Evolutionary conservation across 805 yeast genomes (phyloP), one percentile per base, ranked within the genome.

Genomic region (Grigorovia transvaalensis): DNA sequence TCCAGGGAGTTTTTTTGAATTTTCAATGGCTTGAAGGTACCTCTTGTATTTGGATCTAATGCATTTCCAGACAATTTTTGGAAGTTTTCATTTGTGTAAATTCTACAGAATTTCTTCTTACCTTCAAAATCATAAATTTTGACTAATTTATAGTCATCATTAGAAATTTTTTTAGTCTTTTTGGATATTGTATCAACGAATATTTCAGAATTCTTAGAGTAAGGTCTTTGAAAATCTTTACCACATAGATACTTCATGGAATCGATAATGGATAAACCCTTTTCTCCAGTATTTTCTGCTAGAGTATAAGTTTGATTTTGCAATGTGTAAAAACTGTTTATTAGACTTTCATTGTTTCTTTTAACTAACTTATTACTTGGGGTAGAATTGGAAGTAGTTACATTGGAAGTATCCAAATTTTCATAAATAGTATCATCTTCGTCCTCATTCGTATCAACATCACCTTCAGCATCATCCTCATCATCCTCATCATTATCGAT

Each of bases 101-200:
- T 81, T 44, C 95, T 72, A 65, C 79, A 86, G 57, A 80, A 85
- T 60, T 86, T 84, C 53, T 76, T 73, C 56, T 88, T 81, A 0
- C 95, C 95, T 53, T 80, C 81, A 57, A 80, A 81, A 60, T 86
- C 95, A 53, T 80, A 79, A 17, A 82, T 81, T 55, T 85, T 74
- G 0, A 84, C 74, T 12, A 88, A 69, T 1, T 70, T 52, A 65
- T 65, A 53, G 15, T 33, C 38, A n/a, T 29, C 18, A 62, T 69
- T 51, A 63, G 69, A 46, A 62, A 53, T 51, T 62, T 52, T 52
- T 62, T 53, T 23, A 64, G 57, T 53, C 30, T 68, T 62, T 46
- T 68, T 70, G 4, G 68, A 73, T 1, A 70, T 62, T 2, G 68
- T 64, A 18, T 75, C 75, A 3, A 78, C 68, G 47, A 77, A 70